Evolutionary conservation across 805 yeast species (phyloP), one percentile per base, ranked within the genome.

Genomic region (Yamadazyma nakazawae): DNA sequence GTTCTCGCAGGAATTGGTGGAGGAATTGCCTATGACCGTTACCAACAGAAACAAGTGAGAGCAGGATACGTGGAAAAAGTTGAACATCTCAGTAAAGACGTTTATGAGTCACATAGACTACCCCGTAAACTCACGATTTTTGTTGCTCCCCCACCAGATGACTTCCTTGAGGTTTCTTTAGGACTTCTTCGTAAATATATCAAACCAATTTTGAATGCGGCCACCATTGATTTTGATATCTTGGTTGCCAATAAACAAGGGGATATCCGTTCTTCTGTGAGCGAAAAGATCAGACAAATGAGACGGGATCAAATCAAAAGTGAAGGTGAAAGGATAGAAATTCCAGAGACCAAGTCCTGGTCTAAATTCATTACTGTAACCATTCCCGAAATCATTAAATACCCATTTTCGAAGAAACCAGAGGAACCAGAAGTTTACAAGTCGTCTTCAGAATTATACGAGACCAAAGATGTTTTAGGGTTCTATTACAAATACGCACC

Each of bases 91-190:
- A 80, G 92, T 12, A 61, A 77, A 21, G 71, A 62, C 42, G 45
- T 62, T 24, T 76, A 78, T 14, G 60, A 62, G 2, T 64, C 81
- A 1, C 67, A 78, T 47, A 73, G 75, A 45, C 57, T 77, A 17
- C 88, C 96, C 2, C 76, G 99, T 49, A 87, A 84, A 55, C 70
- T 94, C 40, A 81, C 87, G 1, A 82, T 94, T 1, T 91, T 84
- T 62, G 78, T 91, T 47, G 96, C 96, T 0, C 99, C 99, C n/a
- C 97, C 98, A 8, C 98, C 99, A 17, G 87, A 88, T 57, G 97
- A 92, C 62, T 88, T 81, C 55, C 67, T 92, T 41, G 94, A 84
- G 36, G 84, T 82, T 47, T 81, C 92, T 10, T 60, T 86, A 64
- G 79, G 76, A 50, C 78, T 87, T 45, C 88, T 91, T 74, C 78